Evolutionary conservation across 768 basidiomycete species (phyloP).

Genomic region (Fistulinella prunicolor): DNA sequence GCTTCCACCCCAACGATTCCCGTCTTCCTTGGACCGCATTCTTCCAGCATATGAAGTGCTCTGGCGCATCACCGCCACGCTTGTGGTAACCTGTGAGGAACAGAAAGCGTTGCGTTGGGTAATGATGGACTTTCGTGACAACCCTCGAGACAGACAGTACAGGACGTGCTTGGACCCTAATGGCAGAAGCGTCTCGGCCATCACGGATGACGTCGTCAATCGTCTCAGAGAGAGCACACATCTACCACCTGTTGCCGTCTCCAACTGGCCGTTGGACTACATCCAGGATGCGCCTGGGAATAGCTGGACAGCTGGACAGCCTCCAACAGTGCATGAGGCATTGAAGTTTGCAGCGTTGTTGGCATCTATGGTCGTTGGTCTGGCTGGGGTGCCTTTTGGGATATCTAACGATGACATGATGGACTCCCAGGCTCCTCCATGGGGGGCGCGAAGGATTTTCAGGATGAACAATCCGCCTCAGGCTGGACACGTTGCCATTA

Average conservation of each 20-base stretch:
- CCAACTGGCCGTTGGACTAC: constrained; percentile 13
- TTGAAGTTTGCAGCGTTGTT: constrained; percentile 51
- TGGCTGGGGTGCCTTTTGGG: constrained; percentile 27
- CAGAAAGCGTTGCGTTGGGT: constrained; percentile 21
- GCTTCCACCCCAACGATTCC: constrained; percentile 30
- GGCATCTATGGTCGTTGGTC: constrained; percentile 40
- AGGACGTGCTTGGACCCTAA: constrained; percentile 1
- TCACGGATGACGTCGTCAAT: constrained; percentile 18
- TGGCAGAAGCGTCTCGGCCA: constrained; percentile 17
- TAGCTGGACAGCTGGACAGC: constrained; percentile 22
- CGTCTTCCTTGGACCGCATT: constrained; percentile 45
- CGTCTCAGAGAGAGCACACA: neutral
- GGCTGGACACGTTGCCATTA: neutral
- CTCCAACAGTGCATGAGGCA: constrained; percentile 46
- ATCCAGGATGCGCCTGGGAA: constrained; percentile 9
- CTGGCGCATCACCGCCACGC: constrained; percentile 57
- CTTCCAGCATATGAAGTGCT: constrained; percentile 61
- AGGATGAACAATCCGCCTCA: neutral
- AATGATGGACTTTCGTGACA: constrained; percentile 39
- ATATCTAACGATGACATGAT: constrained; percentile 21
- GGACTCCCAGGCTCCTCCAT: constrained; percentile 38
- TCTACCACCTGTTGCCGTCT: neutral
- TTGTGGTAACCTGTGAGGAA: constrained; percentile 33
- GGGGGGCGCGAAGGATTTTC: constrained; percentile 31
- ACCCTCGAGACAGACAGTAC: constrained; percentile 28